phyloP scores from a whole-genome alignment of 2,329 filamentous ascomycete species.

The Cryphonectria radicalis region DNA sequence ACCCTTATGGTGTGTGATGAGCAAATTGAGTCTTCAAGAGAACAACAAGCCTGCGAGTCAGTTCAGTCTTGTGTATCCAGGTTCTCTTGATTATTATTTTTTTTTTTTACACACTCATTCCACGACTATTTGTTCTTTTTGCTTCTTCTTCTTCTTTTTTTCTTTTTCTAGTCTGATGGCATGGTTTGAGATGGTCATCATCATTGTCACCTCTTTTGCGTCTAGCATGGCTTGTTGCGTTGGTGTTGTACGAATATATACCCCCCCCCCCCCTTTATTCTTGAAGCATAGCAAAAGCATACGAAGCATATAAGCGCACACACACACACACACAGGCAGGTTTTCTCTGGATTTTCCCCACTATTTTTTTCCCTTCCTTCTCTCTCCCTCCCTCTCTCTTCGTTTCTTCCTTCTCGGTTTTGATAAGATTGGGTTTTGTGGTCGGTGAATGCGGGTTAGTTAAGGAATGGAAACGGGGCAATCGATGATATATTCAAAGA shows the following conservation, averaged over 20 bases:
- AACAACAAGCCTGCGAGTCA: neutral
- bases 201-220: neutral
- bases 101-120: no score
- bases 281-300: neutral
- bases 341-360: neutral
- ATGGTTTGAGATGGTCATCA: neutral
- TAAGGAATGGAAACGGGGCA: neutral
- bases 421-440: neutral
- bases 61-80: neutral
- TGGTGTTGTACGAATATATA: neutral
- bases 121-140: neutral
- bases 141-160: neutral
- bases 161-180: neutral
- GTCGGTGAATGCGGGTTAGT: neutral
- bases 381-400: neutral
- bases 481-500: neutral
- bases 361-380: neutral
- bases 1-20: neutral
- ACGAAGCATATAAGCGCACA: no score
- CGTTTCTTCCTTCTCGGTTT: neutral
- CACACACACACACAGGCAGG: neutral
- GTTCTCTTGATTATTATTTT: neutral
- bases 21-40: neutral
- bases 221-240: constrained; percentile 1
- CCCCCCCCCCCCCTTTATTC: neutral